These are phyloP conservation scores for Ambrosia hybrid DNA, from an alignment of 140 eudicot genomes.

Conservation along the genomic window DNA sequence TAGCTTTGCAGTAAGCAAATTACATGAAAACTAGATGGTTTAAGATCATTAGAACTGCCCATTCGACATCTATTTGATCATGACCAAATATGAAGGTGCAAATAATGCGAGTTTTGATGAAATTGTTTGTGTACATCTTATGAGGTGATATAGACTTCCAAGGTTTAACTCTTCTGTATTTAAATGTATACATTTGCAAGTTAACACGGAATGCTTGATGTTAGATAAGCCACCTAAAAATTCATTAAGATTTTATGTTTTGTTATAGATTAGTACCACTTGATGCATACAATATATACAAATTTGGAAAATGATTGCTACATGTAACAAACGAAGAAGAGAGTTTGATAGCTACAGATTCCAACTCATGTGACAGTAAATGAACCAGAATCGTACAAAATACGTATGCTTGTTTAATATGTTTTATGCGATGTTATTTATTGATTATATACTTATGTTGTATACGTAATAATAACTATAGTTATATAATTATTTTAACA, in stretches of 20 bases:
- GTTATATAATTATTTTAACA: too few species aligned
- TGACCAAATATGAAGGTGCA: not conserved
- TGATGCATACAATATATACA: not conserved
- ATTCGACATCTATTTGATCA: not conserved
- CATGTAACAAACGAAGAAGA: not conserved
- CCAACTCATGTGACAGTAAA: constrained; percentile 2
- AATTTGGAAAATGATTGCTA: constrained; percentile 16
- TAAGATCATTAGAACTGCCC: not conserved
- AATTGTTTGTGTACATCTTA: constrained; percentile 5
- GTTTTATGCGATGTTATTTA: too few species aligned
- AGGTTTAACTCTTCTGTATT: not conserved
- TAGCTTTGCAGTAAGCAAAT: not conserved
- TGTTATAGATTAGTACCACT: constrained; percentile 8
- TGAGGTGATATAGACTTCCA: not conserved
- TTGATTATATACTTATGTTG: too few species aligned
- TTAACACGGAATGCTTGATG: constrained; percentile 19
- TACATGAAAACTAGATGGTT: constrained; percentile 8
- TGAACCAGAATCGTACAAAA: constrained; percentile 11
- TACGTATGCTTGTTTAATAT: too few species aligned
- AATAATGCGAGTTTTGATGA: not conserved
- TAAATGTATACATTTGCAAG: not conserved
- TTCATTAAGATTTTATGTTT: not conserved
- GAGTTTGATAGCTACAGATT: not conserved
- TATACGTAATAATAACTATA: too few species aligned
- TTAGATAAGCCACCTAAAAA: constrained; percentile 15